phyloP scores from a whole-genome alignment of 1,284 basidiomycete species.

The Volvariella surrecta region DNA sequence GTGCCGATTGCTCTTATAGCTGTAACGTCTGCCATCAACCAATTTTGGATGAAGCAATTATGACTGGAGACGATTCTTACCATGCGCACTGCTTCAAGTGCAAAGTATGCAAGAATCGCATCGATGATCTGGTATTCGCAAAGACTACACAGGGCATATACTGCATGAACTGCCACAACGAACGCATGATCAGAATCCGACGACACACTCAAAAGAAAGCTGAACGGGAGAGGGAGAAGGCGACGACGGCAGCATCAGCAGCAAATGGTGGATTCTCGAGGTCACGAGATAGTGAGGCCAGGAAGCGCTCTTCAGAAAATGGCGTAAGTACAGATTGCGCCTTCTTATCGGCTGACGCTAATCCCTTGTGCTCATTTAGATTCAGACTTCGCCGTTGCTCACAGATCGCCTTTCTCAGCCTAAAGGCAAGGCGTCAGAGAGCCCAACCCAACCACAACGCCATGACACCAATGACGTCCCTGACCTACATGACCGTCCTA shows the following conservation, averaged over 20 bases:
- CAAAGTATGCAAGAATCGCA: conserved; percentile 88
- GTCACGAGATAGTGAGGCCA: conserved; percentile 33
- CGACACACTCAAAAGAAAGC: conserved; percentile 79
- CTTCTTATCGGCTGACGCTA: background rate
- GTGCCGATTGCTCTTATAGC: conserved; percentile 93
- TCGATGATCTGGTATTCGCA: conserved; percentile 97
- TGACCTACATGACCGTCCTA: too few relatives aligned
- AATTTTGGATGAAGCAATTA: conserved; percentile 96
- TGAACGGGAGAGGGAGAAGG: conserved; percentile 35
- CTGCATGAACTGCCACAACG: conserved; percentile 98
- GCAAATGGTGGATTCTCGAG: conserved; percentile 33
- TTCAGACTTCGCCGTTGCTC: too few relatives aligned
- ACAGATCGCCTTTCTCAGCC: too few relatives aligned
- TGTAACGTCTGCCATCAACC: conserved; percentile 89
- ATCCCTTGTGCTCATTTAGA: too few relatives aligned
- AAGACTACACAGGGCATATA: conserved; percentile 99
- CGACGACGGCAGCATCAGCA: conserved; percentile 14
- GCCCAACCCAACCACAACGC: too few relatives aligned
- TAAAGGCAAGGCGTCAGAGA: too few relatives aligned
- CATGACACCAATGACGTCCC: too few relatives aligned
- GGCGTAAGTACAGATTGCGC: conserved; percentile 24
- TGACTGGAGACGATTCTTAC: conserved; percentile 98
- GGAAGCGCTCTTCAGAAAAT: conserved; percentile 28
- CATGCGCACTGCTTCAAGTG: conserved; percentile 99
- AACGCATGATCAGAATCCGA: conserved; percentile 87